Conservation (phyloP, 2,329 filamentous ascomycete genomes). For the Magnaporthiopsis poae region DNA sequence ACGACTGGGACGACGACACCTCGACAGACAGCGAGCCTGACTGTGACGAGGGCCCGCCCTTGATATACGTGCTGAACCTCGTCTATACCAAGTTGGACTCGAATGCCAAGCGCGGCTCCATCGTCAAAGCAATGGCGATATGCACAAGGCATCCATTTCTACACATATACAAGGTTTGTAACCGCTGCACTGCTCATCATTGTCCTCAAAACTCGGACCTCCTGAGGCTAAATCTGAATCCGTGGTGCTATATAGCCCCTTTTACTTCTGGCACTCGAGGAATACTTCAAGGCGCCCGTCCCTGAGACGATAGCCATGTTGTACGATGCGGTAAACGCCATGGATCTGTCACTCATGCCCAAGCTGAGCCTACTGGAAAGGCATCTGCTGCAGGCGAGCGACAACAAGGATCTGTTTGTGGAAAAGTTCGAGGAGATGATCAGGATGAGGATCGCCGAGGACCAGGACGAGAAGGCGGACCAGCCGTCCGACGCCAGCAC, state of each 20-base stretch:
- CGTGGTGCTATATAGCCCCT: slow-evolving; percentile 51
- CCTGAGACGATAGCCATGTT: slow-evolving; percentile 79
- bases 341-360: slow-evolving; percentile 93
- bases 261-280: slow-evolving; percentile 79
- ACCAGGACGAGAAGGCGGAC: slow-evolving; percentile 36
- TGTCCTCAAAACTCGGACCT: too few species aligned
- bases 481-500: slow-evolving; percentile 37
- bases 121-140: slow-evolving; percentile 98
- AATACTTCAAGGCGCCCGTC: slow-evolving; percentile 89
- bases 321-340: slow-evolving; percentile 86
- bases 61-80: slow-evolving; percentile 94
- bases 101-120: slow-evolving; percentile 79
- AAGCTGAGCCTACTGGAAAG: slow-evolving; percentile 73
- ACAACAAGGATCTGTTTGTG: slow-evolving; percentile 90
- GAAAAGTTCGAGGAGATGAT: slow-evolving; percentile 97
- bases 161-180: slow-evolving; percentile 86
- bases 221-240: background rate
- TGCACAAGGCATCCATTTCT: slow-evolving; percentile 95
- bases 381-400: slow-evolving; percentile 76
- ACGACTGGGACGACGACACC: slow-evolving; percentile 42
- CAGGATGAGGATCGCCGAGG: slow-evolving; percentile 65
- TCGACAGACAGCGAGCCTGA: slow-evolving; percentile 55
- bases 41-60: slow-evolving; percentile 70
- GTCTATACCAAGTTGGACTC: slow-evolving; percentile 98
- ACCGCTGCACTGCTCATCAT: background rate